Base-by-base conservation (phyloP, 1,284 basidiomycete species). In the Trametes polyzona region DNA sequence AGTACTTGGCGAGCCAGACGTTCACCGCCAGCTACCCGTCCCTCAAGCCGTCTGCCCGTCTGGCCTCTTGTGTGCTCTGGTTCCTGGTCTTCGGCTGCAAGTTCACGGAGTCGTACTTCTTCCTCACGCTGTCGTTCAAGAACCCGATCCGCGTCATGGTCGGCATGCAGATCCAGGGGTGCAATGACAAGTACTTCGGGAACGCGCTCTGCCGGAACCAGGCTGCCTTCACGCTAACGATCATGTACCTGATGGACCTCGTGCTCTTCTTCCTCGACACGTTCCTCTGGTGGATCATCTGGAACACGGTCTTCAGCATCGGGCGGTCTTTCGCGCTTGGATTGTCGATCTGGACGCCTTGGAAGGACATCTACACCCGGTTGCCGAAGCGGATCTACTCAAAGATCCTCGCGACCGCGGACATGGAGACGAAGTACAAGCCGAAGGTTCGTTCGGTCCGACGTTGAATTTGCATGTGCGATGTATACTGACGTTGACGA, bases 161-260 rank as follows among this genome's bases (percentile, higher is more conserved):
- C 21, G 87, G 88, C 55, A 97, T 97, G 95, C 90, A 91, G 76
- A 83, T 97, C 37, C 92, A 93, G 74, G 85, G 83, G 26, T 98
- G 95, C 74, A 78, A 69, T 52, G 95, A 97, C 78, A 87, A 84
- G 73, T 84, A 85, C 71, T 94, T 96, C 66, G 94, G 94, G 21
- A 79, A 79, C 65, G 80, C 77, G 8, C 81, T 98, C 12, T 97
- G 95, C 74, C 77, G 78, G 47, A 93, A 97, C 70, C 95, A 98
- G 65, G 92, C 94, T 1, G 89, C 89, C 7, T 97, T 97, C 75
- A 92, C 95, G 12, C 77, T 98, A 63, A 83, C 95, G 55, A 91
- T 96, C 78, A 98, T 97, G 95, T 97, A 94, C 72, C 76, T 95
- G 75, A 96, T 97, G 95, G 95, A 97, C 71, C 76, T 97, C 37